Evolutionary conservation across 2,329 filamentous ascomycete genomes (phyloP), one percentile per base, ranked within the genome.

Genomic region (Pestalotiopsis sp.): DNA sequence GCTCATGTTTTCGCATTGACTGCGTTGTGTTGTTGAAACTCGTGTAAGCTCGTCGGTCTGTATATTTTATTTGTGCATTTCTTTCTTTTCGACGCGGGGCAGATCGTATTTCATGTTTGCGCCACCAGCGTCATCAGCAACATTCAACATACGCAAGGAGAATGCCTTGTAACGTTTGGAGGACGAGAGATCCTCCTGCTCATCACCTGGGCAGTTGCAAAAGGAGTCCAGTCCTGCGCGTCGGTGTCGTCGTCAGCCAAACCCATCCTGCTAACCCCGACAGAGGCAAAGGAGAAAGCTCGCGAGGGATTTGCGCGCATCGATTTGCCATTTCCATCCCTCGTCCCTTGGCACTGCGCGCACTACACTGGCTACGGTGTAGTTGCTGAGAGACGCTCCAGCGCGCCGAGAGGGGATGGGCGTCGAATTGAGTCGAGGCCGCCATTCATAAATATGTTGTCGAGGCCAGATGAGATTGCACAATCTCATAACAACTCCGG

Each of bases 381-480:
- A 52, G 45, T 52, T 52, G 45, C n/a, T n/a, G 17, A 52, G 45
- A 20, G 14, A 27, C 31, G 59, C 36, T 61, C 59, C 31, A 61
- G 27, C 31, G 59, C 17, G 57, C 57, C 14, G 31, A 13, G 27
- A 36, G 57, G 57, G 23, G 23, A 20, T 13, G n/a, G 59, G 14
- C 27, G 14, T 61, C 59, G 59, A 64, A 31, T 23, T 7, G n/a
- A 52, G 39, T 64, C 61, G 61, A 64, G 61, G 63, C 63, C 63
- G 45, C 20, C 45, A 9, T 66, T 58, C 63, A 66, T 39, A 66
- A 66, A 66, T 13, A 49, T 20, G 45, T 31, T 20, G 31, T 14
- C 41, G 38, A 64, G 61, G 27, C 61, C 38, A 64, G 61, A 64
- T 31, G 61, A 66, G 63, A 66, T 66, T 66, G 63, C 45, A 57